Evolutionary conservation across 768 basidiomycete species (phyloP), one percentile per base, ranked within the genome.

Genomic region (Coprinopsis strossmayeri): DNA sequence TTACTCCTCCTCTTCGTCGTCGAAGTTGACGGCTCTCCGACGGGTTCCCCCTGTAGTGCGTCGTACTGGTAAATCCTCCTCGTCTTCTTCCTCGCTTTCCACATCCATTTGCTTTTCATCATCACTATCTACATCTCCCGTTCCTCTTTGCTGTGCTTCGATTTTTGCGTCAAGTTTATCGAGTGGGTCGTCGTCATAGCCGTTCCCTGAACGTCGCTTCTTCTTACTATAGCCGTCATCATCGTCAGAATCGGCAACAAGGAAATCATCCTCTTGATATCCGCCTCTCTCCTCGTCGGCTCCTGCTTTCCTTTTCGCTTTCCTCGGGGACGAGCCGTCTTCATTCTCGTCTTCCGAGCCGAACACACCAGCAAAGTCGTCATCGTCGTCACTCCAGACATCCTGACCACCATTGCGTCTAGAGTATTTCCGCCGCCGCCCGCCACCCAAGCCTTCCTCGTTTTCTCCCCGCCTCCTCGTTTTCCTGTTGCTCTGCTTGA

Each of bases 191-290:
- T 85, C 82, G 38, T 79, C 76, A 46, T 57, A 63, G 25, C 65
- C 65, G 50, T 61, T 23, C 40, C 40, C 70, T 11, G 53, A 61
- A 18, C 65, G 64, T 41, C 66, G 69, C 43, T 64, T 68, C 49
- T 57, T 60, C 53, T 63, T 66, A 45, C 66, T 73, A 50, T 63
- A 67, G 48, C 63, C 66, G 30, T 69, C 74, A 10, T 59, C 71
- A 2, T 85, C 86, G 23, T 86, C 84, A 34, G 76, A 73, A 55
- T 90, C 88, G 12, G 84, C 81, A 10, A 91, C 90, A 24, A 92
- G 70, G 57, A 92, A 92, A 57, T 89, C 89, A 60, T 92, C 89
- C 50, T 84, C 80, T 60, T 88, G 84, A 55, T 91, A 91, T 11
- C 72, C 70, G n/a, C 62, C 63, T 23, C 51, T 34, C 12, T 30